Evolutionary conservation across 441 rosid species (phyloP).

Genomic region (Kokia cookei): DNA sequence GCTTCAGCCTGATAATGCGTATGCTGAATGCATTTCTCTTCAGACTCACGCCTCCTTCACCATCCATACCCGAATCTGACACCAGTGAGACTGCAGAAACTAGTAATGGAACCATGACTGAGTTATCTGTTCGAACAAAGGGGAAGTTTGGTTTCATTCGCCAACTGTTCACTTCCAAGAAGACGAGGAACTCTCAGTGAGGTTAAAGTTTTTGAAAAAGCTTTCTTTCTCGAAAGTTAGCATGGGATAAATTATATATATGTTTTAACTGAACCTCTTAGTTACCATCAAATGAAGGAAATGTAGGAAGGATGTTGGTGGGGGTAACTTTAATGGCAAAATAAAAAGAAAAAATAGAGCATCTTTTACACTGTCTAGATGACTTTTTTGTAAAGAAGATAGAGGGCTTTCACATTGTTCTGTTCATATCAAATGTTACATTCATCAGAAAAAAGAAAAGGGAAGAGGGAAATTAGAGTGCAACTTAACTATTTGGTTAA

Average conservation of each 20-base stretch:
- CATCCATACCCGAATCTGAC: constrained; percentile 34
- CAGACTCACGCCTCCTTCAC: constrained; percentile 54
- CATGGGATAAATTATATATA: constrained; percentile 11
- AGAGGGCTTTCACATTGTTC: constrained; percentile 12
- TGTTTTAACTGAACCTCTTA: constrained; percentile 11
- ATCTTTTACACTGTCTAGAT: constrained; percentile 11
- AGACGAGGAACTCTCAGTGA: constrained; percentile 52
- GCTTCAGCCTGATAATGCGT: constrained; percentile 89
- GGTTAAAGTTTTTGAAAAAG: constrained; percentile 18
- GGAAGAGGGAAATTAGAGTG: not conserved
- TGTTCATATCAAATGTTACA: constrained; percentile 18
- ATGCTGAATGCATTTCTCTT: constrained; percentile 82
- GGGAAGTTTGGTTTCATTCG: constrained; percentile 83
- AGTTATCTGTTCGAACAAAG: constrained; percentile 63
- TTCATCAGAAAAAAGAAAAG: not conserved
- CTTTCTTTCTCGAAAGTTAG: constrained; percentile 22
- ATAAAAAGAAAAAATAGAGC: constrained; percentile 19
- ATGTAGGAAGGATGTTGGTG: constrained; percentile 11
- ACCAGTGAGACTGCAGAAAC: constrained; percentile 34
- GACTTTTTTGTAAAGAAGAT: constrained; percentile 21
- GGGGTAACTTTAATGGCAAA: constrained; percentile 15
- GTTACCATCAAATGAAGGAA: constrained; percentile 18
- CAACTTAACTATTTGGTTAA: not conserved
- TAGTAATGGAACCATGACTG: constrained; percentile 51
- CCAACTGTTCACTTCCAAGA: constrained; percentile 79